phyloP scores from a whole-genome alignment of 139 green algal species.

The Haematococcus sp. region DNA sequence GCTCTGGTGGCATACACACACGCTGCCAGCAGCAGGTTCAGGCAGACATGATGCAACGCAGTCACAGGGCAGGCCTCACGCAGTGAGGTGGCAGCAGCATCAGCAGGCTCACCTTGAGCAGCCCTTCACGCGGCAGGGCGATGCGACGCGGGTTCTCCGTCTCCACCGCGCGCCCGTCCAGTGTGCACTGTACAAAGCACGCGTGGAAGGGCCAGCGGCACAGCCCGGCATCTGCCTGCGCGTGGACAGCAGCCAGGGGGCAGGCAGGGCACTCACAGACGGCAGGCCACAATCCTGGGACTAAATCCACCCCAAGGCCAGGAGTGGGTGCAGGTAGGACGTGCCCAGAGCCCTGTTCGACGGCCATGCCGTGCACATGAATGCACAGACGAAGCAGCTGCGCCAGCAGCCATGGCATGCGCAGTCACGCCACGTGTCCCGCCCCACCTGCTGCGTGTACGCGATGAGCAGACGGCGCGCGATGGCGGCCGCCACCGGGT shows the following conservation, averaged over 20 bases:
- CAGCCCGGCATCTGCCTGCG: background rate
- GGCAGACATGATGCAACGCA: background rate
- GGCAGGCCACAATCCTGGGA: too few species aligned
- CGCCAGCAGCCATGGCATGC: too few species aligned
- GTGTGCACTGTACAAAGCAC: conserved; percentile 4
- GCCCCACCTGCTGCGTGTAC: conserved; percentile 17
- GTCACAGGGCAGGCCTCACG: too few species aligned
- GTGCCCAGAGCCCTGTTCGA: too few species aligned
- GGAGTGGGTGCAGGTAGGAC: conserved; percentile 13
- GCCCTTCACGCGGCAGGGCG: background rate
- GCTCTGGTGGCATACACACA: too few species aligned
- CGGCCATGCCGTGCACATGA: too few species aligned
- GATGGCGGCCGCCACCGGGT: background rate
- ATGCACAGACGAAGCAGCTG: too few species aligned
- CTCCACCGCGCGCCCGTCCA: background rate
- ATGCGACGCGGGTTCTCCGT: background rate
- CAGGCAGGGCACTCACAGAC: too few species aligned
- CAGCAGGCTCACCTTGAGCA: background rate
- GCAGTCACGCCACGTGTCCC: too few species aligned
- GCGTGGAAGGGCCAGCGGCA: conserved; percentile 11
- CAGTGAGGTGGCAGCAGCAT: too few species aligned
- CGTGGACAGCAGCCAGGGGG: background rate
- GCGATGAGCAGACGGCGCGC: conserved; percentile 9
- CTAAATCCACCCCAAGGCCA: too few species aligned
- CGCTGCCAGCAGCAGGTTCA: background rate